Base-by-base conservation (phyloP, 805 yeast species). In the Wickerhamomyces mucosus region DNA sequence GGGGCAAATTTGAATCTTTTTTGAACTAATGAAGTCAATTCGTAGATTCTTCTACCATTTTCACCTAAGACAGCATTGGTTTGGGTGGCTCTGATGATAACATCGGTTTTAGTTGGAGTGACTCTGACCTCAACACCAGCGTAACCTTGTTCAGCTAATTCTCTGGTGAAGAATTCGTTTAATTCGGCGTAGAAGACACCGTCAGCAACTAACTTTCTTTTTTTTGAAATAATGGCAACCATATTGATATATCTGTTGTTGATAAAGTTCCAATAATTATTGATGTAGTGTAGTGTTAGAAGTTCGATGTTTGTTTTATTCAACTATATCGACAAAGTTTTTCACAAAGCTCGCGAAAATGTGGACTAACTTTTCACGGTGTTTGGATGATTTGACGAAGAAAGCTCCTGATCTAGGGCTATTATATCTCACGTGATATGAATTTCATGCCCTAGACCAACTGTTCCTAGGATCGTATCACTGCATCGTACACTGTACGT, bases 131-230 rank as follows among this genome's bases (percentile, higher is more conserved):
- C 98, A 61, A 92, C 95, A 75, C 98, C 98, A 59, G 98, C 92
- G 79, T 92, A 92, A 66, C 98, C 98, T 73, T 92, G 96, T 76
- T 92, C 98, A 58, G 98, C 95, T 63, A 92, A 82, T 72, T 92
- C 98, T 77, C 98, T 89, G 78, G 96, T 85, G 86, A 92, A 92
- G 92, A 92, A 92, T 76, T 92, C 98, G 79, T 92, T 92, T 63
- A 92, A 75, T 76, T 92, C 98, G 69, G 98, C 98, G 94, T 80
- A 92, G 79, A 92, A 85, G 61, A 92, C 98, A 84, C 98, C 98
- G 78, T 92, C 98, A 70, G 96, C 96, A 65, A 92, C 97, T 64
- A 88, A 82, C 88, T 88, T 88, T 84, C 96, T 88, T 76, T 85
- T 89, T 75, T 85, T 84, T 62, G 97, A 89, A 67, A 88, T 81